Percentiles rank a stretch among this genome's conserved stretches.
phyloP scores from a whole-genome alignment of 2,329 filamentous ascomycete genomes.

The Penicillium brevicompactum region DNA sequence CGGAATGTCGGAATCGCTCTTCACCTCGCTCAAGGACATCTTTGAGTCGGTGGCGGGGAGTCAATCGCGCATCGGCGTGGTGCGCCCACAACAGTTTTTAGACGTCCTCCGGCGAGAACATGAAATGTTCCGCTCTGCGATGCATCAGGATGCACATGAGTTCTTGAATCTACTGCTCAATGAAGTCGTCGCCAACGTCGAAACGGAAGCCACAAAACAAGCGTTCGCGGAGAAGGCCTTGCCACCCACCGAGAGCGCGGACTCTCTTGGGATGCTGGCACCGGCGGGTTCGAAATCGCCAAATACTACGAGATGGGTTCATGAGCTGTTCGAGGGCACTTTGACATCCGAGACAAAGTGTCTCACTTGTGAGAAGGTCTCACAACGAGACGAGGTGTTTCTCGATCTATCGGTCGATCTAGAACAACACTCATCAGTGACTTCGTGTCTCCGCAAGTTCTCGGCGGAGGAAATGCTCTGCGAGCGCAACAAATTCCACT shows the following conservation, averaged over 20 bases:
- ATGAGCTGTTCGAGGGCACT: slow-evolving; percentile 93
- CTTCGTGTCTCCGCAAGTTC: slow-evolving; percentile 91
- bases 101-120: slow-evolving; percentile 93
- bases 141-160: slow-evolving; percentile 98
- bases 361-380: slow-evolving; percentile 92
- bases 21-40: slow-evolving; percentile 93
- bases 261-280: slow-evolving; percentile 55
- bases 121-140: slow-evolving; percentile 94
- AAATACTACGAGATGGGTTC: slow-evolving; percentile 83
- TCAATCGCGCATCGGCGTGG: slow-evolving; percentile 78
- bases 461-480: slow-evolving; percentile 98
- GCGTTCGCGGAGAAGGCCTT: slow-evolving; percentile 45
- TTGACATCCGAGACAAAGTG: slow-evolving; percentile 96
- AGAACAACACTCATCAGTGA: slow-evolving; percentile 93
- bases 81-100: slow-evolving; percentile 89
- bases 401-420: slow-evolving; percentile 94
- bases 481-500: slow-evolving; percentile 98
- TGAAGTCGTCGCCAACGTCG: slow-evolving; percentile 90
- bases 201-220: slow-evolving; percentile 67
- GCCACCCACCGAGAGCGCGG: slow-evolving; percentile 52
- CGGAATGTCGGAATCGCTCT: slow-evolving; percentile 92
- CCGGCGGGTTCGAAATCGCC: slow-evolving; percentile 57
- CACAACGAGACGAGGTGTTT: slow-evolving; percentile 93
- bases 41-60: slow-evolving; percentile 87
- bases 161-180: slow-evolving; percentile 96